phyloP scores from a whole-genome alignment of 257 asterid species.

The Nicotiana tabacum region DNA sequence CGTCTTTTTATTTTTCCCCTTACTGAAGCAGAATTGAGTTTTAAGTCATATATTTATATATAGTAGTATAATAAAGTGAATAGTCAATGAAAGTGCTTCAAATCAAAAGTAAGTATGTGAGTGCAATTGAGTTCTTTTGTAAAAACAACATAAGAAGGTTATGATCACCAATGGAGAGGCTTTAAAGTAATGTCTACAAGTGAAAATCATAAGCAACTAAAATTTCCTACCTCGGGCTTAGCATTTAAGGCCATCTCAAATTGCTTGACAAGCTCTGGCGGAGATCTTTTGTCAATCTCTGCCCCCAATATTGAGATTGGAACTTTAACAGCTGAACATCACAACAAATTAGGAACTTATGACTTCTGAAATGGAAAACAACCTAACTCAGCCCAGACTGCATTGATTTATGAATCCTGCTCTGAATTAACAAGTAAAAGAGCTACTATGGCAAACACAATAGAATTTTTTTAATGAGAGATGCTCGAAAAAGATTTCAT shows the following conservation, averaged over 20 bases:
- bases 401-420: neutral
- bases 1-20: neutral
- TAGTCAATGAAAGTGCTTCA: too few species aligned
- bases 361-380: neutral
- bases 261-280: conserved; percentile 45
- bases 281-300: conserved; percentile 36
- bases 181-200: neutral
- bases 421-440: neutral
- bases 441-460: neutral
- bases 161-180: neutral
- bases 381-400: neutral
- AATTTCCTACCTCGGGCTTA: conserved; percentile 44
- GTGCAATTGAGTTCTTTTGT: neutral
- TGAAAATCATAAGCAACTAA: neutral
- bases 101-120: neutral
- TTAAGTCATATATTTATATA: neutral
- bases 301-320: conserved; percentile 63
- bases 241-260: conserved; percentile 37
- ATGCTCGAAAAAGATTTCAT: neutral
- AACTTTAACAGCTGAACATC: conserved; percentile 46
- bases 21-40: neutral
- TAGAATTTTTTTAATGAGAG: neutral
- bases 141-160: neutral
- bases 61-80: neutral
- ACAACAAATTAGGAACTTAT: neutral